Conservation (phyloP, 371 early-diverging fungal genomes). For the Mucor piriformis region DNA sequence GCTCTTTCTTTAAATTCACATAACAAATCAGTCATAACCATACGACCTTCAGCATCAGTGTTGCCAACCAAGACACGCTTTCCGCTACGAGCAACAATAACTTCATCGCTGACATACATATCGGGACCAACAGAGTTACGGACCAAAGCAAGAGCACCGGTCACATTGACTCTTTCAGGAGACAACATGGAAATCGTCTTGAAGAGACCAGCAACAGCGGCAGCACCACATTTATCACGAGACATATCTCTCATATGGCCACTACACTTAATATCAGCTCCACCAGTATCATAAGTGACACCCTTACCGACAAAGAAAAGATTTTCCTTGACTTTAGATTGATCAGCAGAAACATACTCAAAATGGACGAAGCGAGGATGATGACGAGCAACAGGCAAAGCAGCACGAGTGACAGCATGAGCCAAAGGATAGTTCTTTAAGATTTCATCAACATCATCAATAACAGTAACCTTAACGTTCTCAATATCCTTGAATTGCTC, state of each 20-base stretch:
- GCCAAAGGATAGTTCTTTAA: constrained; percentile 80
- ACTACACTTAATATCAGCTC: constrained; percentile 84
- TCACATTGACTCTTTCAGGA: constrained; percentile 72
- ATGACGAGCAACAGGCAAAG: constrained; percentile 73
- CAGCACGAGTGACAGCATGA: constrained; percentile 81
- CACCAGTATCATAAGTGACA: constrained; percentile 91
- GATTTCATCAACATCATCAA: constrained; percentile 68
- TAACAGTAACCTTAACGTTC: constrained; percentile 64
- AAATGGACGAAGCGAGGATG: constrained; percentile 81
- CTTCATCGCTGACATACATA: constrained; percentile 82
- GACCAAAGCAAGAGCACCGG: constrained; percentile 75
- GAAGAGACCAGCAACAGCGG: constrained; percentile 84
- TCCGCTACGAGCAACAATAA: constrained; percentile 79
- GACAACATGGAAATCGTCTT: constrained; percentile 68
- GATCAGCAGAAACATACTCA: constrained; percentile 79
- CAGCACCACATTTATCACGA: constrained; percentile 90
- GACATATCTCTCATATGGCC: constrained; percentile 89
- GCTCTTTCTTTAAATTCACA: constrained; percentile 78
- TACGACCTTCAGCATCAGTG: constrained; percentile 92
- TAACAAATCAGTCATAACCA: constrained; percentile 88
- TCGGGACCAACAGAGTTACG: constrained; percentile 85
- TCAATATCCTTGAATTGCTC: constrained; percentile 51
- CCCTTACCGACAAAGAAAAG: constrained; percentile 91
- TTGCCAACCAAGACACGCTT: constrained; percentile 83
- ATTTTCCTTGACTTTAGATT: constrained; percentile 77